Evolutionary conservation across 345 rosid genomes (phyloP).

Genomic region (Erysimum cheiranthoides): DNA sequence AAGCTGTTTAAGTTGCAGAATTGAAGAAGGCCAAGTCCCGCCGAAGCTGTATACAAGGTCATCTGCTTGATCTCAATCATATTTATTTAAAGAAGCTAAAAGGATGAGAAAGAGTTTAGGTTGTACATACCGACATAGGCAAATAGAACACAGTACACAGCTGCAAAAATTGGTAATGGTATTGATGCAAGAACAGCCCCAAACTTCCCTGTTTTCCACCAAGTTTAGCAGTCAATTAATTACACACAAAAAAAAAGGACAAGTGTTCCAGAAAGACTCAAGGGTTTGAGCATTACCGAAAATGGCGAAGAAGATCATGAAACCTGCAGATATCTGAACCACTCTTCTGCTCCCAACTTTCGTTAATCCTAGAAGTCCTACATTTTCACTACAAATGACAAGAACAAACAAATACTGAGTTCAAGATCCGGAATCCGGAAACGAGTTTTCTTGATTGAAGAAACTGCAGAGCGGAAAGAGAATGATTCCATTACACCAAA

Average conservation of each 20-base stretch:
- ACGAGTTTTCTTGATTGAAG: neutral
- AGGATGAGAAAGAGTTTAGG: neutral
- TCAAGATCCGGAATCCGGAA: neutral
- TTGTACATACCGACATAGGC: slow-evolving; percentile 80
- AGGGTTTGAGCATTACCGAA: slow-evolving; percentile 53
- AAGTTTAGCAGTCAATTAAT: neutral
- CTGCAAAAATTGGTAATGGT: slow-evolving; percentile 84
- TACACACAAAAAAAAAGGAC: neutral
- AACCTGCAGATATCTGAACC: slow-evolving; percentile 72
- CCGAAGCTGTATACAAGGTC: slow-evolving; percentile 63
- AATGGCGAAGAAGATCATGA: slow-evolving; percentile 92
- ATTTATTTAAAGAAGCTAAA: slow-evolving; percentile 9
- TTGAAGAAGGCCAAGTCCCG: slow-evolving; percentile 81
- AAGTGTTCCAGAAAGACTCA: neutral
- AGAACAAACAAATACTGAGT: slow-evolving; percentile 14
- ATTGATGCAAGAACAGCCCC: slow-evolving; percentile 94
- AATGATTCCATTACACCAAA: slow-evolving; percentile 60
- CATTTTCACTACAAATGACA: slow-evolving; percentile 70
- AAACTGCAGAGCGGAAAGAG: neutral
- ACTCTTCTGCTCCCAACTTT: slow-evolving; percentile 89
- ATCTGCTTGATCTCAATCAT: neutral
- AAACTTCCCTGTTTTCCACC: slow-evolving; percentile 68
- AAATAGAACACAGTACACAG: slow-evolving; percentile 80
- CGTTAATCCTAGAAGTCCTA: slow-evolving; percentile 87
- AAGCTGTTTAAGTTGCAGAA: slow-evolving; percentile 89